Base-by-base conservation (phyloP, 257 asterid genomes). In the Scutellaria minor region DNA sequence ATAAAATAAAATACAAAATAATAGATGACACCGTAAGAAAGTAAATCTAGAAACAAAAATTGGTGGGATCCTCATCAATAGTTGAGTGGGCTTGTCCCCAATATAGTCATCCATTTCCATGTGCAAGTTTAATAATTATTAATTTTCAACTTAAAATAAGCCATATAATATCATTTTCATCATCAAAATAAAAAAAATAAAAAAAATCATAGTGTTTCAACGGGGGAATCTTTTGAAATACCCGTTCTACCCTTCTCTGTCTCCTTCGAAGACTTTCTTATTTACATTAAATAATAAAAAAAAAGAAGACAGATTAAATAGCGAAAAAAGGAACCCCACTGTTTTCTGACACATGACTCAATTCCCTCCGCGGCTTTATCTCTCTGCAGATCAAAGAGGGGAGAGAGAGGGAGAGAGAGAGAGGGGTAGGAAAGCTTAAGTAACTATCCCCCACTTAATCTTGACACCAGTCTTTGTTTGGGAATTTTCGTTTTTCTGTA, bases 351-450 rank as follows among this genome's bases (percentile, higher is more conserved):
- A 78, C 71, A 69, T n/a, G 86, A 71, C 87, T 71, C 85, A 78
- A 80, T 82, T 80, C 80, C 88, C 70, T 79, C 88, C 78, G 79
- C 81, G 81, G 85, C 85, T 83, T 77, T 85, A 79, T 83, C 91
- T 83, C 91, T 70, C 79, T 48, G 85, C 86, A 81, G 87, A 89
- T 87, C 89, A 75, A 82, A 65, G 18, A 58, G 47, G 2, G 46
- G 57, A 37, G 18, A 59, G 7, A 52, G 58, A 66, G 13, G 46
- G 66, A 52, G 20, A 22, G 70, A 48, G 58, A 9, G 20, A 10
- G 14, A 24, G 84, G 81, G 78, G 76, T 78, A 65, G 70, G 79
- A 31, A 55, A 68, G 79, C 77, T 69, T 56, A 46, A 53, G 59
- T 58, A 41, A 70, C 82, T 59, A 55, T 55, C 72, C 59, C 66